Base-by-base conservation (phyloP, 345 rosid species). In the Arabis alpina region DNA sequence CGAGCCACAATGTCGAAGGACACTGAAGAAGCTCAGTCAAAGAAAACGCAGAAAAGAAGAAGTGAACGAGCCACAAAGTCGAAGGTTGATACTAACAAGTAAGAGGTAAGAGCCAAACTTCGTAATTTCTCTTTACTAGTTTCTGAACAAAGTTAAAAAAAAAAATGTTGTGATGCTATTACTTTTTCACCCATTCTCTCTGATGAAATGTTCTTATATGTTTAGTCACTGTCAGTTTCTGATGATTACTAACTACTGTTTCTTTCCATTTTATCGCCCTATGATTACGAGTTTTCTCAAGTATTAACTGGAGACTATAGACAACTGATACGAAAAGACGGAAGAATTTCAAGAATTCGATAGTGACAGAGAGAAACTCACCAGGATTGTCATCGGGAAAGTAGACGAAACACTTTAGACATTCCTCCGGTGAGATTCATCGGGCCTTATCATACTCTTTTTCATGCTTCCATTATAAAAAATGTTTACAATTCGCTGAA, bases 101-200 rank as follows among this genome's bases (percentile, higher is more conserved):
- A 75, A 68, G 70, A 75, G 74, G 78, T 75, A 75, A 63, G 62
- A 62, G n/a, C 52, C 15, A 49, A 40, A 58, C 66, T 64, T 66
- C 24, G 34, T 65, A 13, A 30, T 65, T 44, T 59, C 50, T 66
- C 34, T 55, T 44, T 15, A 45, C 49, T 16, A 36, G 19, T 61
- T 40, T 59, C 15, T 36, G 64, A 67, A 54, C 10, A 34, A 60
- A 23, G 50, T 49, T 30, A 10, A 59, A 66, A 44, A 19, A 19
- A 19, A 66, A 44, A 39, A 27, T 10, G 24, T 50, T 67, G 69
- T 54, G 72, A 16, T 34, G 32, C 43, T 27, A 40, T 52, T 48
- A 19, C 27, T 41, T 2, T 48, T 40, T 66, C 66, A 40, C 10
- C 5, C 25, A 6, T 48, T 73, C 14, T 54, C 62, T 63, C 48